Evolutionary conservation across 2,329 filamentous ascomycete species (phyloP), one percentile per base, ranked within the genome.

Genomic region (Lasiodiplodia gonubiensis): DNA sequence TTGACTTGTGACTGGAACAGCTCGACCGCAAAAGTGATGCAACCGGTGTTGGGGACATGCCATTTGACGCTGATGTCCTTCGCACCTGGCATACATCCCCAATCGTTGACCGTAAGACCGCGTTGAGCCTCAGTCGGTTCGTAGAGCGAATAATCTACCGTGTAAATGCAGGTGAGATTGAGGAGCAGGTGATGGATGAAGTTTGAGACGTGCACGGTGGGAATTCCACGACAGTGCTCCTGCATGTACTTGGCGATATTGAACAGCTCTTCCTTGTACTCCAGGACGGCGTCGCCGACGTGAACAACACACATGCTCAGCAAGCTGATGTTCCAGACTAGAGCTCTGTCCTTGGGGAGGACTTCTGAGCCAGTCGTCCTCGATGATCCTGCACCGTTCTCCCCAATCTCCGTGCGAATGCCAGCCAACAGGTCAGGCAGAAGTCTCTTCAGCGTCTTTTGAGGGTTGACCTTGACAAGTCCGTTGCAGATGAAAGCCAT

Each of bases 401-500:
- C 92, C 74, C 97, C 94, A 71, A 99, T 99, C 79, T 99, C 95
- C 69, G 93, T 97, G 70, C 94, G 92, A 71, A 99, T 99, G 67
- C 92, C 94, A 76, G 92, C 87, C 61, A 97, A 91, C 64, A 98
- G 85, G 83, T 97, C 93, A 0, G 95, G 95, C 37, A 99, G 86
- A 66, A 99, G 91, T 16, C 93, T 88, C 76, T 94, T 95, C 61
- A 99, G 84, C 0, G 95, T 93, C 81, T 97, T 97, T 76, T 94
- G 90, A 0, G 96, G 94, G 72, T 96, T 92, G 72, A 97, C 93
- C 80, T 98, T 98, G 85, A 95, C 97, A 27, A 99, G 85, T 0
- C 93, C 92, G 78, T 97, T 98, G 80, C 94, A 92, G 65, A 98
- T 98, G 86, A 97, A 99, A 1, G 96, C 95, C 91, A 99, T 97